phyloP scores from a whole-genome alignment of 2,329 filamentous ascomycete genomes.

The Alternaria gaisen region DNA sequence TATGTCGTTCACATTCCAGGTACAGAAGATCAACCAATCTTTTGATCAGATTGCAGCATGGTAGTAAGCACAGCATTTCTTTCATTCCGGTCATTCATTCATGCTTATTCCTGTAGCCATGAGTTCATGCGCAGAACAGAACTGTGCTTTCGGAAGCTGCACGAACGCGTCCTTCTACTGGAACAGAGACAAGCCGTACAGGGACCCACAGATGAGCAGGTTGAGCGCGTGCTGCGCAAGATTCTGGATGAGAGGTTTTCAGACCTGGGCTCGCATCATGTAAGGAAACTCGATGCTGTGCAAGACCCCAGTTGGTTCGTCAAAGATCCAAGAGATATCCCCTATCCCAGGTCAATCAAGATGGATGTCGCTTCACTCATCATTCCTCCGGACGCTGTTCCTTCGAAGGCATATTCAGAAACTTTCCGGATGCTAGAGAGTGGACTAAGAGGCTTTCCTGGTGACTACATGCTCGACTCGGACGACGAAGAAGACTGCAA shows the following conservation, averaged over 20 bases:
- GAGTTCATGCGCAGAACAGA: slow-evolving; percentile 47
- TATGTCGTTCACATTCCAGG: slow-evolving; percentile 45
- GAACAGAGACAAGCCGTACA: slow-evolving; percentile 36
- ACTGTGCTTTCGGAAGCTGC: slow-evolving; percentile 37
- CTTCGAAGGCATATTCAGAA: slow-evolving; percentile 39
- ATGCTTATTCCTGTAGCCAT: slow-evolving; percentile 24
- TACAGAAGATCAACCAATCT: slow-evolving; percentile 45
- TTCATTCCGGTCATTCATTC: background rate
- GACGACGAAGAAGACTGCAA: slow-evolving; percentile 11
- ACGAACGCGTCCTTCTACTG: slow-evolving; percentile 37
- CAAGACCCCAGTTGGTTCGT: slow-evolving; percentile 33
- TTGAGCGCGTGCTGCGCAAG: slow-evolving; percentile 48
- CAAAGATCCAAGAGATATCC: slow-evolving; percentile 20
- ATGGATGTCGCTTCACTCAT: slow-evolving; percentile 34
- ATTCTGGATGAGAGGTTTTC: slow-evolving; percentile 46
- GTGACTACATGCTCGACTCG: slow-evolving; percentile 3
- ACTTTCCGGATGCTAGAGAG: slow-evolving; percentile 42
- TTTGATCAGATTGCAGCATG: slow-evolving; percentile 45
- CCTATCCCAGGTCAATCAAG: slow-evolving; percentile 25
- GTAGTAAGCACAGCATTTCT: slow-evolving; percentile 36
- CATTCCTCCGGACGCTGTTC: slow-evolving; percentile 41
- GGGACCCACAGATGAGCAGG: slow-evolving; percentile 44
- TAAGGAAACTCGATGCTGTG: slow-evolving; percentile 13
- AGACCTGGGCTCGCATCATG: slow-evolving; percentile 19
- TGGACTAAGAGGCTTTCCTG: slow-evolving; percentile 30